These are phyloP conservation scores for Mycena pura DNA, from an alignment of 768 basidiomycete genomes.

Conservation along the genomic window DNA sequence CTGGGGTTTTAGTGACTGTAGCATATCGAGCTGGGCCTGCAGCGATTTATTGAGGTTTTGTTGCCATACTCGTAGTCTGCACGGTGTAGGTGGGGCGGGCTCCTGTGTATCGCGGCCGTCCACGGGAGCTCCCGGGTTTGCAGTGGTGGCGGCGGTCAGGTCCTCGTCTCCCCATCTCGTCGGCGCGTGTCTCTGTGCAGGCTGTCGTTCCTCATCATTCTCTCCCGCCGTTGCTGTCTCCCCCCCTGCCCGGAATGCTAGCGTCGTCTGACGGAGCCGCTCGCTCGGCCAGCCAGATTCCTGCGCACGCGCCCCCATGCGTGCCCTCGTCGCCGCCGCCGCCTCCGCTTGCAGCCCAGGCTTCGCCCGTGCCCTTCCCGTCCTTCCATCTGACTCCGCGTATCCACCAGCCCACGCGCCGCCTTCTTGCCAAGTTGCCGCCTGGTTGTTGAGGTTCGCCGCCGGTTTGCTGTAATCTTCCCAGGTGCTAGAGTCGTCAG, in stretches of 20 bases:
- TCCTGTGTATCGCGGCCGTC: background rate
- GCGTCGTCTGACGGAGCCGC: background rate
- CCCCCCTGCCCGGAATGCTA: background rate
- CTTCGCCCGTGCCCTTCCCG: background rate
- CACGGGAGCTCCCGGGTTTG: background rate
- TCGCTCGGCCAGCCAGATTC: background rate
- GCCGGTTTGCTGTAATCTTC: background rate
- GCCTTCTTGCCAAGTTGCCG: background rate
- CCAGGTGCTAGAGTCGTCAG: conserved; percentile 13
- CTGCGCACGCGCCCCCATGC: background rate
- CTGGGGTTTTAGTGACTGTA: background rate
- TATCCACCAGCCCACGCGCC: background rate
- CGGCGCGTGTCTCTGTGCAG: no score
- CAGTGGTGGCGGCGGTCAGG: background rate
- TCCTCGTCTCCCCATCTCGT: no score
- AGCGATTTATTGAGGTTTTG: conserved; percentile 37
- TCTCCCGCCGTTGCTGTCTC: background rate
- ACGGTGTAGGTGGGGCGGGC: background rate
- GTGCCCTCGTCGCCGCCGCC: background rate
- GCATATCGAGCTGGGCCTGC: conserved; percentile 2
- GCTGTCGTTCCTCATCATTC: background rate
- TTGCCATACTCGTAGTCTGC: conserved; percentile 28
- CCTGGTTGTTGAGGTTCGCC: background rate
- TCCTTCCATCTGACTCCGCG: background rate
- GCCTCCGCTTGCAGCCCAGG: background rate